A percentile compares a stretch with the other conserved stretches of the same genome.
phyloP scores from a whole-genome alignment of 768 basidiomycete species.

The Pluteus cervinus region DNA sequence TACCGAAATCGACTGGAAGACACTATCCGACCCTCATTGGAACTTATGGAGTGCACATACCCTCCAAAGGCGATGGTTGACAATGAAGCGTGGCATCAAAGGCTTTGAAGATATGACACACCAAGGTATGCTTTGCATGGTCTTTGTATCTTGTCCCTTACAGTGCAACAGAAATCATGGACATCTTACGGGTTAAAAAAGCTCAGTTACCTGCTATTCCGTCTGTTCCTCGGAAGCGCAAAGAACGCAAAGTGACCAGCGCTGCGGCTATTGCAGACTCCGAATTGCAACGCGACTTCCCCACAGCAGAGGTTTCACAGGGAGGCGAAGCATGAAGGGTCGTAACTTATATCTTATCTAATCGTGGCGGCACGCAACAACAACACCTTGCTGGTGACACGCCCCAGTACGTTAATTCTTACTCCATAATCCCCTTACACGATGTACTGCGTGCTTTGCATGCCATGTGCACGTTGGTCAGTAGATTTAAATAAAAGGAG shows the following conservation, averaged over 20 bases:
- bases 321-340: neutral
- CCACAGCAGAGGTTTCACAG: neutral
- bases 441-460: no score
- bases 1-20: slow-evolving; percentile 83
- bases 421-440: no score
- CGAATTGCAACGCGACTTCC: slow-evolving; percentile 16
- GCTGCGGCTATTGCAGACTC: slow-evolving; percentile 42
- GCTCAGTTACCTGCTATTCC: slow-evolving; percentile 42
- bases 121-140: slow-evolving; percentile 40
- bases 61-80: slow-evolving; percentile 74
- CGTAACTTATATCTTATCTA: slow-evolving; percentile 8
- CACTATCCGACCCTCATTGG: slow-evolving; percentile 67
- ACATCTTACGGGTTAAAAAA: slow-evolving; percentile 72
- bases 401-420: no score
- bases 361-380: no score
- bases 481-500: no score
- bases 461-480: no score
- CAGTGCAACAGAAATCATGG: slow-evolving; percentile 61
- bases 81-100: slow-evolving; percentile 72
- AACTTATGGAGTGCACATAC: slow-evolving; percentile 81
- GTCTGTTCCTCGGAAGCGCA: slow-evolving; percentile 24
- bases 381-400: no score
- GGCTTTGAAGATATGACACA: slow-evolving; percentile 79
- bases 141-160: slow-evolving; percentile 7
- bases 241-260: slow-evolving; percentile 48